Conservation (phyloP, 2,329 filamentous ascomycete species). For the Sclerotinia subarctica region DNA sequence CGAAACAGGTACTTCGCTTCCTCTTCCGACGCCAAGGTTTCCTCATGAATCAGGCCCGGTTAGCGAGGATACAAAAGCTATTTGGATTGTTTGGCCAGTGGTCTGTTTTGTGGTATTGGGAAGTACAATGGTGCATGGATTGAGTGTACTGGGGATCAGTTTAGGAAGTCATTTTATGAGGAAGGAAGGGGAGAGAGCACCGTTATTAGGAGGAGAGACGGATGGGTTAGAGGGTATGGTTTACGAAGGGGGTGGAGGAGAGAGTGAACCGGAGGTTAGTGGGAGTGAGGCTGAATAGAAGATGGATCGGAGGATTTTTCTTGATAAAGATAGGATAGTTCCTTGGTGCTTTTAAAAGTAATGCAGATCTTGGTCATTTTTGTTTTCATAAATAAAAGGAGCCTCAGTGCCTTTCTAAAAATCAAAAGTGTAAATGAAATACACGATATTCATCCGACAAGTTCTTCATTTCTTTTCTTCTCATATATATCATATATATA, state of each 20-base stretch:
- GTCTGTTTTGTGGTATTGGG: conserved; percentile 54
- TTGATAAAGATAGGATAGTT: background rate
- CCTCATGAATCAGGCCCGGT: conserved; percentile 35
- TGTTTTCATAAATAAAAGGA: too few relatives aligned
- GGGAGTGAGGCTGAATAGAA: conserved; percentile 24
- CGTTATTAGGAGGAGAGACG: conserved; percentile 48
- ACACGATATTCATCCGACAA: background rate
- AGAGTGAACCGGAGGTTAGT: conserved; percentile 38
- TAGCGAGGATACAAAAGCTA: conserved; percentile 40
- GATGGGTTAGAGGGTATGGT: conserved; percentile 51
- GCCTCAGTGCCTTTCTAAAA: too few relatives aligned
- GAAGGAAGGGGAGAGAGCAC: conserved; percentile 47
- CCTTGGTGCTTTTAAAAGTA: background rate
- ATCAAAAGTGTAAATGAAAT: background rate
- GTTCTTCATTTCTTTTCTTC: too few relatives aligned
- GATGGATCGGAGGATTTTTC: background rate
- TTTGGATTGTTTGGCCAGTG: conserved; percentile 51
- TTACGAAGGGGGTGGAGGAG: conserved; percentile 41
- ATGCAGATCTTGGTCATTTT: background rate
- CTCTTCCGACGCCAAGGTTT: conserved; percentile 43
- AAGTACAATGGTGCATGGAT: conserved; percentile 52
- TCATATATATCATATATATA: too few relatives aligned
- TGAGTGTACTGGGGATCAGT: conserved; percentile 51
- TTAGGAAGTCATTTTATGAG: conserved; percentile 47
- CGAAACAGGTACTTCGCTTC: conserved; percentile 47